Evolutionary conservation across 169 alveolate genomes (phyloP).

Genomic region (Toxoplasma gondii): DNA sequence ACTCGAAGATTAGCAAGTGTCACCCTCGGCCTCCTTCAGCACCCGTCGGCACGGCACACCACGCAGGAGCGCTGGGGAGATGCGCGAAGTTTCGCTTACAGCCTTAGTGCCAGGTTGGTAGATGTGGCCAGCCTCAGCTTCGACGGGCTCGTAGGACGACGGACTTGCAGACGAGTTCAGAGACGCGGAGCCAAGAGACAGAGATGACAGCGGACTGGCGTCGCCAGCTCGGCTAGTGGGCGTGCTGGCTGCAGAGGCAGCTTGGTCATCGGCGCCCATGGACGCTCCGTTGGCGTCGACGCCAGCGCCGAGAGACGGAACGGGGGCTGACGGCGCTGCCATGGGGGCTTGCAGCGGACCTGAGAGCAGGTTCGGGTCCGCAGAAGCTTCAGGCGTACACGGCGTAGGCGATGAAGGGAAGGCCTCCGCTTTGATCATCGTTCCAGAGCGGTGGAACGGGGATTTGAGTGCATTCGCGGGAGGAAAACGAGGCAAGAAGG

Average conservation of each 20-base stretch:
- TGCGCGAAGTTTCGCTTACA: background rate
- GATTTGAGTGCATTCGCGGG: background rate
- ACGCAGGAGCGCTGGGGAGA: too few relatives aligned
- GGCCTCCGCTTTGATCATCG: background rate
- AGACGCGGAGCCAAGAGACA: background rate
- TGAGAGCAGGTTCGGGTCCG: background rate
- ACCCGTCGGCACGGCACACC: too few relatives aligned
- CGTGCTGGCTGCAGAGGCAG: background rate
- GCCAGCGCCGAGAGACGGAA: background rate
- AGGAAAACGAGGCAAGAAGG: background rate
- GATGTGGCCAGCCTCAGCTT: conserved; percentile 24
- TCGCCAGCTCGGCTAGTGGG: background rate
- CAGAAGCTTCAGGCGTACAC: background rate
- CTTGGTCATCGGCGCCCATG: background rate
- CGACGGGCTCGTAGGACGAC: background rate
- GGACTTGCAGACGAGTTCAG: background rate
- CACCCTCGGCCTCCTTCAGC: too few relatives aligned
- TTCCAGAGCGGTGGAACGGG: background rate
- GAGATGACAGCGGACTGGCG: background rate
- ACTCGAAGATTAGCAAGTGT: too few relatives aligned
- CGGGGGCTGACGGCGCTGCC: background rate
- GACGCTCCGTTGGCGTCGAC: background rate
- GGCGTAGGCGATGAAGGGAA: background rate
- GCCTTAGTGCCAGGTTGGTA: conserved; percentile 13
- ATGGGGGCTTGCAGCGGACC: background rate